Conservation (phyloP, 441 rosid genomes). For the Euphorbia corollata region DNA sequence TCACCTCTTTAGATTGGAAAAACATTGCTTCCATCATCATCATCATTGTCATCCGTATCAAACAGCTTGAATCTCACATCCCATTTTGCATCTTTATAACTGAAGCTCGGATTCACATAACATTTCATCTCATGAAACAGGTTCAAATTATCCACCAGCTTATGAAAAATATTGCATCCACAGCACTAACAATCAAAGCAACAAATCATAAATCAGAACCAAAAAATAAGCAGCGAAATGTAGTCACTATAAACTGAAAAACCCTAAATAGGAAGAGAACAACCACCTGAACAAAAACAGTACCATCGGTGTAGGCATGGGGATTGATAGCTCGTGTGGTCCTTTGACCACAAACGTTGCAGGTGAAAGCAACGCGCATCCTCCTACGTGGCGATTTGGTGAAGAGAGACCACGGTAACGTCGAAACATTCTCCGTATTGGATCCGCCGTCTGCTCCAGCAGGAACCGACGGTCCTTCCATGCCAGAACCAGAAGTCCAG, state of each 20-base stretch:
- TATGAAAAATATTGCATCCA: constrained; percentile 87
- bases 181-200: constrained; percentile 51
- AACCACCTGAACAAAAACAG: constrained; percentile 77
- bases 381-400: constrained; percentile 90
- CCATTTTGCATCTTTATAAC: constrained; percentile 48
- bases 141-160: constrained; percentile 87
- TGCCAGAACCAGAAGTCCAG: constrained; percentile 90
- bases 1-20: constrained; percentile 31
- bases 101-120: constrained; percentile 61
- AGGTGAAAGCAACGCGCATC: constrained; percentile 90
- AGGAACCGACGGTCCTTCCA: constrained; percentile 83
- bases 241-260: background rate
- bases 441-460: constrained; percentile 42
- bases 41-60: constrained; percentile 30
- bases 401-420: constrained; percentile 89
- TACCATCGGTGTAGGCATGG: constrained; percentile 83
- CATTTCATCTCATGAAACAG: constrained; percentile 90
- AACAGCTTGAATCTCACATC: constrained; percentile 58
- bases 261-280: background rate
- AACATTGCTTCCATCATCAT: constrained; percentile 14
- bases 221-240: background rate
- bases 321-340: constrained; percentile 82
- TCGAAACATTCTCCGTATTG: constrained; percentile 52
- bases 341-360: constrained; percentile 81
- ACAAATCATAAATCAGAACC: background rate